These are phyloP conservation scores for Cordyceps pruinosa DNA, from an alignment of 2,329 filamentous ascomycete genomes.

Conservation along the genomic window DNA sequence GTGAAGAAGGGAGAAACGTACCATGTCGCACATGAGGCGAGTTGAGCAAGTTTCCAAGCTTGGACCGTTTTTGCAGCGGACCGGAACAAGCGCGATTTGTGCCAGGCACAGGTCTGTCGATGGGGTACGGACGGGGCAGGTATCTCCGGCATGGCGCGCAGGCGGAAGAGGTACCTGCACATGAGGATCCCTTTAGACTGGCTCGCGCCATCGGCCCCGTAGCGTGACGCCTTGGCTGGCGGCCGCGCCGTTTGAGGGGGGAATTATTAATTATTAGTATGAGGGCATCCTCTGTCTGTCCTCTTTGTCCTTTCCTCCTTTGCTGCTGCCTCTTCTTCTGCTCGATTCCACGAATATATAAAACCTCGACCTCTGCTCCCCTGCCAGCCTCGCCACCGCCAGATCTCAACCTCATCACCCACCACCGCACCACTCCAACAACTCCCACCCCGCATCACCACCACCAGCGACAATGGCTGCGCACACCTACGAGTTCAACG, in stretches of 20 bases:
- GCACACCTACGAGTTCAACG: conserved; percentile 92
- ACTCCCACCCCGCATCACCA: conserved; percentile 2
- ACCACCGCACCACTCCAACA: not conserved
- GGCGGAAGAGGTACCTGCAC: not conserved
- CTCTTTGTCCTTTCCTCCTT: not conserved
- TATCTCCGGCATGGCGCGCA: not conserved
- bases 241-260: conserved; percentile 4
- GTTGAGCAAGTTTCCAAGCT: conserved; percentile 12
- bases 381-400: not conserved
- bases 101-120: conserved; percentile 3
- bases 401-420: not conserved
- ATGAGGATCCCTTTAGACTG: not conserved
- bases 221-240: conserved; percentile 4
- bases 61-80: not conserved
- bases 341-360: not conserved
- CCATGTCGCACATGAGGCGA: conserved; percentile 1
- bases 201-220: conserved; percentile 8
- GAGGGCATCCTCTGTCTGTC: not conserved
- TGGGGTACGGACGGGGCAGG: not conserved
- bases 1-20: not conserved
- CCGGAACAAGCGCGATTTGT: conserved; percentile 7
- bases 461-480: conserved; percentile 47
- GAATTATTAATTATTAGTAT: conserved; percentile 9
- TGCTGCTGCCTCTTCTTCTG: not conserved
- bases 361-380: no score